Conservation (phyloP, 257 asterid species). For the Mitragyna speciosa region DNA sequence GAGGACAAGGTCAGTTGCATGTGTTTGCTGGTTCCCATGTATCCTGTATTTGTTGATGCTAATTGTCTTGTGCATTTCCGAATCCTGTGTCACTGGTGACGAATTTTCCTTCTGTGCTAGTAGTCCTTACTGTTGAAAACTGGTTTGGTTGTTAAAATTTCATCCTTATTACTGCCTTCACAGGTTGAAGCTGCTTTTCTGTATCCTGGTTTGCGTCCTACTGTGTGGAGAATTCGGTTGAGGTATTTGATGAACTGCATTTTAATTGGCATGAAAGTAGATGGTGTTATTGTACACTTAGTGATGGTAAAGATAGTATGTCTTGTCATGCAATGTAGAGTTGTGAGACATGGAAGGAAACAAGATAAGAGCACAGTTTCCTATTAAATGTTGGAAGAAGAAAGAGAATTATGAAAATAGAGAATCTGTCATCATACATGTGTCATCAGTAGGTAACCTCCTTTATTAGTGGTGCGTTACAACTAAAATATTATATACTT, state of each 20-base stretch:
- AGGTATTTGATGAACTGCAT: conserved; percentile 44
- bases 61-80: neutral
- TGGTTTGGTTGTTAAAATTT: neutral
- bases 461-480: too few species aligned
- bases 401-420: neutral
- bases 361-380: neutral
- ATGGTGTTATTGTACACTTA: neutral
- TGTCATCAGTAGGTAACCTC: neutral
- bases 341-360: neutral
- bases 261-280: neutral
- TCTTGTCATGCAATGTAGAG: neutral
- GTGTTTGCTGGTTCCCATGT: neutral
- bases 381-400: neutral
- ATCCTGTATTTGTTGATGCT: neutral
- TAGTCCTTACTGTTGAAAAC: neutral
- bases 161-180: conserved; percentile 16
- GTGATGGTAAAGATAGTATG: neutral
- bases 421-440: neutral
- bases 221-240: conserved; percentile 82
- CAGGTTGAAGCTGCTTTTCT: conserved; percentile 94
- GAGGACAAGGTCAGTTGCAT: conserved; percentile 68
- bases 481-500: neutral
- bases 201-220: conserved; percentile 94
- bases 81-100: neutral
- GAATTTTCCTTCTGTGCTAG: neutral